These are phyloP conservation scores for Botrytis sinoallii DNA, from an alignment of 2,329 filamentous ascomycete species.

Conservation along the genomic window DNA sequence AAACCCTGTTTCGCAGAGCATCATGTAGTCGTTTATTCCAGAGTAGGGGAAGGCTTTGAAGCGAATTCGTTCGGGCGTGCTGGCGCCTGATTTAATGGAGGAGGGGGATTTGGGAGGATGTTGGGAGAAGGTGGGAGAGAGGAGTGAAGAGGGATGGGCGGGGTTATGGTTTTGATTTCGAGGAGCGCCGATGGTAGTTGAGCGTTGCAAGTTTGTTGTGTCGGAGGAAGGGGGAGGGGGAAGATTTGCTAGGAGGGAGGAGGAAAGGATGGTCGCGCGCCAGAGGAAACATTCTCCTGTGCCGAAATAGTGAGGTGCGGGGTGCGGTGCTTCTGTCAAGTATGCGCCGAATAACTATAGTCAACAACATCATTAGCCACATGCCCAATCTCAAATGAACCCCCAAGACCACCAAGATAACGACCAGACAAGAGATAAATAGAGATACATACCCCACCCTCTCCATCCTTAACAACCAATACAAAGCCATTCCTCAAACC, in stretches of 20 bases:
- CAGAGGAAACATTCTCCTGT: constrained; percentile 96
- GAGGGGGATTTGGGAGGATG: constrained; percentile 31
- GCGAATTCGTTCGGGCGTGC: constrained; percentile 71
- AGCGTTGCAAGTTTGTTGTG: constrained; percentile 58
- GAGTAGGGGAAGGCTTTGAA: constrained; percentile 98
- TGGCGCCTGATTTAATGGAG: constrained; percentile 38
- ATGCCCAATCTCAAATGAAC: background rate
- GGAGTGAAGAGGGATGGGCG: constrained; percentile 19
- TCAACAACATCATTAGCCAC: background rate
- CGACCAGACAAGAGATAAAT: background rate
- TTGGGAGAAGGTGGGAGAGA: constrained; percentile 27
- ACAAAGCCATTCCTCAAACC: constrained; percentile 81
- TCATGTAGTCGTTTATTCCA: constrained; percentile 94
- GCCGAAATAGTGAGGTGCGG: constrained; percentile 82
- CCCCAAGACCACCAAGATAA: background rate
- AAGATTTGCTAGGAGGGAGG: constrained; percentile 44
- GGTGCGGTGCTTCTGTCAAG: constrained; percentile 82
- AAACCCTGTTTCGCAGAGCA: constrained; percentile 83
- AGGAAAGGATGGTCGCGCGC: constrained; percentile 66
- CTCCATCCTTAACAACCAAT: constrained; percentile 76
- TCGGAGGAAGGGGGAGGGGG: constrained; percentile 69
- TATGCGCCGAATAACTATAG: constrained; percentile 83
- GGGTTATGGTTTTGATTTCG: background rate
- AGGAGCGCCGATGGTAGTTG: constrained; percentile 52
- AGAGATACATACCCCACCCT: constrained; percentile 59